phyloP scores from a whole-genome alignment of 1,139 yeast genomes.

The Meyerozyma smithsonii region DNA sequence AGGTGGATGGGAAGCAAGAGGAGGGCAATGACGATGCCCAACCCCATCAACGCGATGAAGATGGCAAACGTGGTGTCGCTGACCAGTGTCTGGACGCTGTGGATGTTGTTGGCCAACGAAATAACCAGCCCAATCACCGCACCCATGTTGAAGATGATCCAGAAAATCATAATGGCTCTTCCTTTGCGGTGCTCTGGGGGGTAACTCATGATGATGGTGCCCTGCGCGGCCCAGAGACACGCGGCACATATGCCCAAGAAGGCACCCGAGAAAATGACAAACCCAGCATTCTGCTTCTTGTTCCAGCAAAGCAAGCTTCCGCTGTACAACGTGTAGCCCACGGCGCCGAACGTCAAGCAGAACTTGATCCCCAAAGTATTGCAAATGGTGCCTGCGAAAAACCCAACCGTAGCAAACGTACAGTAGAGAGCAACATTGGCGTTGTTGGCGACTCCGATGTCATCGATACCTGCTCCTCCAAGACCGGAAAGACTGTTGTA shows the following conservation, averaged over 20 bases:
- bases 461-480: slow-evolving; percentile 17
- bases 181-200: slow-evolving; percentile 13
- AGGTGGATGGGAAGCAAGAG: slow-evolving; percentile 14
- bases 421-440: slow-evolving; percentile 16
- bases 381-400: slow-evolving; percentile 14
- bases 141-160: slow-evolving; percentile 17
- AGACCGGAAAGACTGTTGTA: slow-evolving; percentile 8
- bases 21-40: slow-evolving; percentile 11
- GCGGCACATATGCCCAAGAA: slow-evolving; percentile 15
- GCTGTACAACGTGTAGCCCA: slow-evolving; percentile 14
- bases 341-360: slow-evolving; percentile 14
- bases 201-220: slow-evolving; percentile 15
- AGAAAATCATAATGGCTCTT: slow-evolving; percentile 14
- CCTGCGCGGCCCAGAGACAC: slow-evolving; percentile 16
- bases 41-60: slow-evolving; percentile 12
- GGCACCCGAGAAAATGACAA: slow-evolving; percentile 15
- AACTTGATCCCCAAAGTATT: slow-evolving; percentile 12
- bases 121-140: slow-evolving; percentile 15
- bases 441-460: slow-evolving; percentile 13
- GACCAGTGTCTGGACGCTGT: slow-evolving; percentile 12
- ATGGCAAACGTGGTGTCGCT: slow-evolving; percentile 15
- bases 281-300: slow-evolving; percentile 13
- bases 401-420: slow-evolving; percentile 15
- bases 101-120: slow-evolving; percentile 14
- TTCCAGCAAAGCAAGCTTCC: slow-evolving; percentile 13